Evolutionary conservation across 257 asterid species (phyloP).

Genomic region (Jaltomata sinuosa): DNA sequence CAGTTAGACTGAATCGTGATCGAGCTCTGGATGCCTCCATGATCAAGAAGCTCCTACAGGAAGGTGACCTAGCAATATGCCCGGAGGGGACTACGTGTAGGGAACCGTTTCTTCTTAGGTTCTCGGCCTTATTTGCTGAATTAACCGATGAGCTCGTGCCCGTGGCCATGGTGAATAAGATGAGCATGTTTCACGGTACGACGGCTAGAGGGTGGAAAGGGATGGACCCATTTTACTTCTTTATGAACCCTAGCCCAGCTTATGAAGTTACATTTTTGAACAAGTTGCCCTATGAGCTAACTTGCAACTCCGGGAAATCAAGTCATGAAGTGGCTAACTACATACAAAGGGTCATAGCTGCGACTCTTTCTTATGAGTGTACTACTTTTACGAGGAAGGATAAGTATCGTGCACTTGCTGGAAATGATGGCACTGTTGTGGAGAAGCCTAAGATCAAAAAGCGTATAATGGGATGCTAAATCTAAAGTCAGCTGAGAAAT

Average conservation of each 20-base stretch:
- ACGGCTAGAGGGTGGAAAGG: conserved; percentile 36
- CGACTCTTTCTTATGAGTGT: conserved; percentile 25
- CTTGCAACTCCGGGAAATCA: conserved; percentile 19
- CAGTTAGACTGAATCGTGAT: conserved; percentile 31
- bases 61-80: conserved; percentile 32
- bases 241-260: conserved; percentile 30
- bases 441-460: conserved; percentile 9
- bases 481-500: not conserved
- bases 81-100: conserved; percentile 36
- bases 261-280: conserved; percentile 28
- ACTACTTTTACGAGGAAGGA: conserved; percentile 29
- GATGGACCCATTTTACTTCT: conserved; percentile 27
- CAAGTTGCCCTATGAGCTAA: conserved; percentile 19
- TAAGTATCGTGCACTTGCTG: conserved; percentile 30
- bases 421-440: conserved; percentile 26
- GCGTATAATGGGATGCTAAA: conserved; percentile 23
- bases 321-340: conserved; percentile 33
- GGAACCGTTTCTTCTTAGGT: conserved; percentile 28
- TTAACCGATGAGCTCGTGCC: conserved; percentile 27
- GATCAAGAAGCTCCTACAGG: conserved; percentile 17
- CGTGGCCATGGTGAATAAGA: conserved; percentile 26
- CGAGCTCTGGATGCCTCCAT: conserved; percentile 16
- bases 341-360: conserved; percentile 26
- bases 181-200: conserved; percentile 37
- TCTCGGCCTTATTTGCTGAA: conserved; percentile 28